Percentiles rank a stretch among this genome's conserved stretches.
Evolutionary conservation across 306 rosid genomes (phyloP).

Genomic region (Datisca glomerata): DNA sequence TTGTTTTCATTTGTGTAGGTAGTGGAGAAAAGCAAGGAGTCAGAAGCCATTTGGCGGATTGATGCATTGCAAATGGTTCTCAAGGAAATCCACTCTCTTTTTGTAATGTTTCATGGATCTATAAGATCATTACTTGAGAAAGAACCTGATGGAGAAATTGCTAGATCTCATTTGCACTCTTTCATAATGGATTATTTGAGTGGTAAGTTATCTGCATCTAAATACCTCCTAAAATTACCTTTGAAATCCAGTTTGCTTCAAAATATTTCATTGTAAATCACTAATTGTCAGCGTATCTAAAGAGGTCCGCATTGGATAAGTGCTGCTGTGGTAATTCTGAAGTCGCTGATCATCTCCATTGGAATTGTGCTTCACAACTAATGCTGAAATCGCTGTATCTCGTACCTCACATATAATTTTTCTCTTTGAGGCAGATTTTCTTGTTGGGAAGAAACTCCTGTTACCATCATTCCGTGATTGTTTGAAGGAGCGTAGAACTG

Average conservation of each 20-base stretch:
- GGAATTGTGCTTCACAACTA: conserved; percentile 55
- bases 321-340: conserved; percentile 99
- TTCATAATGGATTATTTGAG: conserved; percentile 86
- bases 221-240: conserved; percentile 13
- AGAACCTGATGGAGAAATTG: conserved; percentile 67
- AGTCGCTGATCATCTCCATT: conserved; percentile 67
- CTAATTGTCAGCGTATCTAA: conserved; percentile 90
- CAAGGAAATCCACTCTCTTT: conserved; percentile 78
- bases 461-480: conserved; percentile 82
- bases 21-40: conserved; percentile 78
- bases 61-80: conserved; percentile 77
- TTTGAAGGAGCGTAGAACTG: conserved; percentile 90
- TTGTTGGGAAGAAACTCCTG: conserved; percentile 67
- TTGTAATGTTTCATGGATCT: conserved; percentile 80
- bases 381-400: conserved; percentile 66
- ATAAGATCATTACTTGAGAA: conserved; percentile 71
- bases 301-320: conserved; percentile 71
- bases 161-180: conserved; percentile 64
- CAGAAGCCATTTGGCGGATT: conserved; percentile 67
- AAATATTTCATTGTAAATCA: conserved; percentile 83
- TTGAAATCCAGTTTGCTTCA: conserved; percentile 29
- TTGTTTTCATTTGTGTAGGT: conserved; percentile 34
- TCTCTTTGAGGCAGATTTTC: conserved; percentile 91
- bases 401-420: conserved; percentile 42
- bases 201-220: conserved; percentile 47